Conservation (phyloP, 495 filamentous ascomycete genomes). For the Tuber brumale region DNA sequence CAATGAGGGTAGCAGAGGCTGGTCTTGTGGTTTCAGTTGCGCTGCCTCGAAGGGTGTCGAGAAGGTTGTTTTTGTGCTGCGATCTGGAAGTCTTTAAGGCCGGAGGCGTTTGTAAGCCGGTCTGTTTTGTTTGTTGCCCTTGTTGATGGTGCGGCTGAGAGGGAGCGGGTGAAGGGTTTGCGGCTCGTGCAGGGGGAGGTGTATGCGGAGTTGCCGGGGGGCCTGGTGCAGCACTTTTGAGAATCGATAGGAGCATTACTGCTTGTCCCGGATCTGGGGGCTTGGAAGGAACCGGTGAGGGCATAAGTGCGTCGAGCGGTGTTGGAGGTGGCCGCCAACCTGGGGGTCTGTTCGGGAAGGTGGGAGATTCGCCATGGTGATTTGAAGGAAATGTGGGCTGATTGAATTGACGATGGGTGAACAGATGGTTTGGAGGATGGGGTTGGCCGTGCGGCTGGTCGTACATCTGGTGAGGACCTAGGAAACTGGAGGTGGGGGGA, state of each 20-base stretch:
- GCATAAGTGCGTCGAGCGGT: conserved; percentile 17
- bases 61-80: conserved; percentile 17
- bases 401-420: conserved; percentile 41
- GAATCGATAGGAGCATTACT: conserved; percentile 34
- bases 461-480: conserved; percentile 39
- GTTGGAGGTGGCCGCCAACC: conserved; percentile 15
- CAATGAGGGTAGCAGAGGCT: neutral
- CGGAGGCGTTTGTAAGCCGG: conserved; percentile 7
- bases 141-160: conserved; percentile 2
- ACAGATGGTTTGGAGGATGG: conserved; percentile 57
- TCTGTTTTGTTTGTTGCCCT: neutral
- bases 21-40: conserved; percentile 4
- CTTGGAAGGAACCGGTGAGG: conserved; percentile 15
- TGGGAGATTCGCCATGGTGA: conserved; percentile 8
- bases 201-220: conserved; percentile 8
- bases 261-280: conserved; percentile 30
- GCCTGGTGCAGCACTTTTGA: conserved; percentile 34
- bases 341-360: conserved; percentile 9
- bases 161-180: conserved; percentile 8
- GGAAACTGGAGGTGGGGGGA: conserved; percentile 29
- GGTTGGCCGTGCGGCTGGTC: conserved; percentile 53
- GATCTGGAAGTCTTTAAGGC: conserved; percentile 13
- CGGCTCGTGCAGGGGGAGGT: conserved; percentile 10
- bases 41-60: conserved; percentile 9
- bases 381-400: conserved; percentile 13